Evolutionary conservation across 2,329 filamentous ascomycete species (phyloP), one percentile per base, ranked within the genome.

Genomic region (Xylariaceae sp.): DNA sequence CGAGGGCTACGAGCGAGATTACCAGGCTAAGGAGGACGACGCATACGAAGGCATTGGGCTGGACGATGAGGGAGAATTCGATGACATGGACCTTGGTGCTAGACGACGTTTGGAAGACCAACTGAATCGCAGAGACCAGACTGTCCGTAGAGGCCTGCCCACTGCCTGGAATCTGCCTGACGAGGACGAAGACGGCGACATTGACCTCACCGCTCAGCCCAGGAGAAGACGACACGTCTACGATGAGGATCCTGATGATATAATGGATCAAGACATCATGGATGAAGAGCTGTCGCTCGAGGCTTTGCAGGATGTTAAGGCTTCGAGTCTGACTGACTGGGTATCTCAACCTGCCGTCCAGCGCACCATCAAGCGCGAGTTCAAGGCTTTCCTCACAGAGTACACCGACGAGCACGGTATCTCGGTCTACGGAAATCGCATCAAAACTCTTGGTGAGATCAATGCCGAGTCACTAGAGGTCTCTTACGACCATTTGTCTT

Each of bases 381-480:
- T 99, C 81, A 96, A 95, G 69, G 87, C 89, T 3, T 99, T 99
- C 75, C 75, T 99, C 62, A 97, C 94, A 11, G 92, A 96, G 61
- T 97, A 95, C 68, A 96, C 86, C 6, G 94, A 99, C 63, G 84
- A 90, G 47, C 84, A 86, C 56, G 91, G 90, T 47, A 86, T 83
- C 5, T 99, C 94, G 0, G 90, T 99, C 44, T 99, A 99, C 67
- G 94, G 94, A 47, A 91, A 90, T 60, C 87, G 91, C 48, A 95
- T 99, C 58, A 83, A 90, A 58, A 96, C 89, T 0, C 82, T 99
- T n/a, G 95, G 94, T 75, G 92, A 97, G 71, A 80, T 96, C 67
- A 99, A 99, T 68, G 90, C 91, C 42, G 95, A 97, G 71, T 90
- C 92, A 36, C 81, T 99, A 3, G 94, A 99, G 67, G 90, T 99